Evolutionary conservation across 2,329 filamentous ascomycete species (phyloP).

Genomic region (Esteya vermicola): DNA sequence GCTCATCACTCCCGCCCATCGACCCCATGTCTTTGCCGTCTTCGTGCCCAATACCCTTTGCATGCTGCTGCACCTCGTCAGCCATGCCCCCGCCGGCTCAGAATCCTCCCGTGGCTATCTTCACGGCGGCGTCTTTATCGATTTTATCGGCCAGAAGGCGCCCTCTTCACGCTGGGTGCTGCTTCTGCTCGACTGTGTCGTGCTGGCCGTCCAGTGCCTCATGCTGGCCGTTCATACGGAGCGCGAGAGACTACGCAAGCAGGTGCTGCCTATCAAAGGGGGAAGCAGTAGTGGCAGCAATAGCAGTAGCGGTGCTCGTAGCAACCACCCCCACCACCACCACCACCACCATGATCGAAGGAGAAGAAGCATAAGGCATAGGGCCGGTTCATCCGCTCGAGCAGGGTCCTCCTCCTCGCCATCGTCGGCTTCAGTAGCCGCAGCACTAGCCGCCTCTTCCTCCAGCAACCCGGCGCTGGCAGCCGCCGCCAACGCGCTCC

Average conservation of each 20-base stretch:
- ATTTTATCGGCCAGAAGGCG: constrained; percentile 53
- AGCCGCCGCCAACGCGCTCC: neutral
- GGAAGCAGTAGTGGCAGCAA: too few relatives aligned
- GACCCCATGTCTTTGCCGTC: constrained; percentile 42
- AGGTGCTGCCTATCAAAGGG: constrained; percentile 21
- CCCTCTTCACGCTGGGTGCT: constrained; percentile 42
- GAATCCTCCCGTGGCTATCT: constrained; percentile 51
- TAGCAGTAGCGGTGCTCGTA: neutral
- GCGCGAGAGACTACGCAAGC: constrained; percentile 38
- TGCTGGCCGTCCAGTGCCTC: constrained; percentile 44
- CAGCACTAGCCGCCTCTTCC: neutral
- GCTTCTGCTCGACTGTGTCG: constrained; percentile 38
- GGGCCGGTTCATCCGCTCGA: neutral
- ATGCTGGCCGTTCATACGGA: constrained; percentile 51
- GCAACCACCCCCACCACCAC: too few relatives aligned
- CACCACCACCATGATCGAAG: too few relatives aligned
- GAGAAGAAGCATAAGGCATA: too few relatives aligned
- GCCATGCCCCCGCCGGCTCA: constrained; percentile 38
- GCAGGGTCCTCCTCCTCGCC: neutral
- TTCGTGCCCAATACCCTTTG: constrained; percentile 45
- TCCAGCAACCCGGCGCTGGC: constrained; percentile 1
- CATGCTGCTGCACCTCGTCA: constrained; percentile 43
- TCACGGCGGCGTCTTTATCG: constrained; percentile 52
- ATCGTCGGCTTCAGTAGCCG: neutral
- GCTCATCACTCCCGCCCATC: constrained; percentile 39